phyloP scores from a whole-genome alignment of 2,329 filamentous ascomycete genomes.

The Penicillium sp. region DNA sequence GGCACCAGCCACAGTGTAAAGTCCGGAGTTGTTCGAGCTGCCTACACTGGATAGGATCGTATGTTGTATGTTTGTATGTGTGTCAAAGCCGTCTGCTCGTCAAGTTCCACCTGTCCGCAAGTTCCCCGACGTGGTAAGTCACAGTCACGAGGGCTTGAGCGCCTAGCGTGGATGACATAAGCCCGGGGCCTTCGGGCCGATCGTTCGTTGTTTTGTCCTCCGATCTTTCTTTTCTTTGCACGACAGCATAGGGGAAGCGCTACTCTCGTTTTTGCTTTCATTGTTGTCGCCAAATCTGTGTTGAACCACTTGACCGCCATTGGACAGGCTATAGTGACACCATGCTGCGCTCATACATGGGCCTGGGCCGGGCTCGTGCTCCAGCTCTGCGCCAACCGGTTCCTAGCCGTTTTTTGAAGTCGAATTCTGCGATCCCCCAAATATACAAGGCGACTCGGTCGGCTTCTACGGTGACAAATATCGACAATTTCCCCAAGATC shows the following conservation, averaged over 20 bases:
- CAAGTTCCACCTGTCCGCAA: slow-evolving; percentile 9
- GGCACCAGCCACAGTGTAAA: slow-evolving; percentile 20
- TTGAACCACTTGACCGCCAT: too few species aligned
- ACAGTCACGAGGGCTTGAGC: slow-evolving; percentile 11
- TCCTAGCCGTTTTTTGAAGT: slow-evolving; percentile 23
- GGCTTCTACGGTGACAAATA: slow-evolving; percentile 70
- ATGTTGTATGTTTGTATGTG: too few species aligned
- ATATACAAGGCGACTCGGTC: slow-evolving; percentile 25
- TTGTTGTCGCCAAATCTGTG: too few species aligned
- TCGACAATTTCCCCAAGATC: slow-evolving; percentile 74
- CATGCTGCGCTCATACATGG: slow-evolving; percentile 40
- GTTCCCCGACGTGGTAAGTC: background rate
- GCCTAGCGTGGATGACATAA: slow-evolving; percentile 15
- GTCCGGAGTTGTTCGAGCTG: too few species aligned
- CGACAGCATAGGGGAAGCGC: background rate
- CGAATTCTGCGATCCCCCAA: slow-evolving; percentile 18
- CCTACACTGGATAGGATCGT: background rate
- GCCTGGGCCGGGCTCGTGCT: slow-evolving; percentile 30
- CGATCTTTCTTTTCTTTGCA: background rate
- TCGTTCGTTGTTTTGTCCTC: slow-evolving; percentile 1
- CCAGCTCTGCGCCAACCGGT: slow-evolving; percentile 25
- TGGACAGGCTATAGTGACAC: too few species aligned
- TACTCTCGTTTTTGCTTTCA: background rate
- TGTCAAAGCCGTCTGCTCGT: background rate
- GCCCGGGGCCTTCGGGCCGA: slow-evolving; percentile 12